Percentiles rank a stretch among this genome's conserved stretches.
Conservation (phyloP, 345 rosid species). For the Corymbia maculata region DNA sequence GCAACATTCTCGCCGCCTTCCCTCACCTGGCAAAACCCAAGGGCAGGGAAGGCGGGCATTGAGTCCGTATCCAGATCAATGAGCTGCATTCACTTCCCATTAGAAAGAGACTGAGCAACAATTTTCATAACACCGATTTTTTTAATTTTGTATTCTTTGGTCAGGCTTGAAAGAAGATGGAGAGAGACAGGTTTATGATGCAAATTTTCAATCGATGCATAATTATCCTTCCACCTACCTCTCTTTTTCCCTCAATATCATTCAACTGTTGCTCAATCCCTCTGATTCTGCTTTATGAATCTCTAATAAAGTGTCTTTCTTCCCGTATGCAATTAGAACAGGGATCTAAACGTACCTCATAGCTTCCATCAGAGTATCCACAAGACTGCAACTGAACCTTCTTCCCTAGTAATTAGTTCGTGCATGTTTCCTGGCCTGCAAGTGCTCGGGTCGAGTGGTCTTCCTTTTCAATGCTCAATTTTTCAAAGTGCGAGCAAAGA, state of each 20-base stretch:
- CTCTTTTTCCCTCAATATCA: neutral
- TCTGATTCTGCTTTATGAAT: neutral
- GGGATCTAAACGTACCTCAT: neutral
- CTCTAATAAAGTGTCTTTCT: neutral
- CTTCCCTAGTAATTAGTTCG: neutral
- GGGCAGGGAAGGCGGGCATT: constrained; percentile 17
- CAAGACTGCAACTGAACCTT: neutral
- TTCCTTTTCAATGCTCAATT: neutral
- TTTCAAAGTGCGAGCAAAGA: neutral
- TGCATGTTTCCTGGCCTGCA: neutral
- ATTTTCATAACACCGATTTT: constrained; percentile 1
- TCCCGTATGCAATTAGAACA: neutral
- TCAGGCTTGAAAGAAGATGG: neutral
- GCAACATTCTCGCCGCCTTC: constrained; percentile 61
- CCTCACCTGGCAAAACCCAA: constrained; percentile 53
- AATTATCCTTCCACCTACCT: neutral
- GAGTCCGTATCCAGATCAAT: neutral
- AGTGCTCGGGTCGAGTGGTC: neutral
- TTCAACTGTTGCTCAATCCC: neutral
- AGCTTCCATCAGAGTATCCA: neutral
- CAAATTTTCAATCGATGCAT: neutral
- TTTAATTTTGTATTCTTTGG: constrained; percentile 25
- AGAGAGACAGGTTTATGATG: neutral
- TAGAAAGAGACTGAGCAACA: neutral
- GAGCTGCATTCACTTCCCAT: neutral